These are phyloP conservation scores for Ustilago lituana DNA, from an alignment of 1,284 basidiomycete genomes.

Conservation along the genomic window DNA sequence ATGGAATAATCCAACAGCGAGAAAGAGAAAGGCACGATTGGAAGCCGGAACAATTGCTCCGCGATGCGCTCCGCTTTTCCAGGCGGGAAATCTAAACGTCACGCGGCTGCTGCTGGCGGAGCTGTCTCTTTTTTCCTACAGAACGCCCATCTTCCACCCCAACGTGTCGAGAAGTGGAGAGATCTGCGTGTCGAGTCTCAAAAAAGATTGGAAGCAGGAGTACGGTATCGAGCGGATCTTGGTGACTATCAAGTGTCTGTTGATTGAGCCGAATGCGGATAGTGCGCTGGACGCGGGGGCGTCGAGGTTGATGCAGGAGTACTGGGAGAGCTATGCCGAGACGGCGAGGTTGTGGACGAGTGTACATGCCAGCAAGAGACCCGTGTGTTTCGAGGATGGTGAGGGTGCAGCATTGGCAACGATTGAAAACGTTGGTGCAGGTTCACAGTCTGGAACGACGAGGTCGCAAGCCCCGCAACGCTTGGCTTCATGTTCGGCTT, in stretches of 20 bases:
- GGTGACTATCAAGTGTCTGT: slow-evolving; percentile 83
- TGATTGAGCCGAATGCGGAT: slow-evolving; percentile 95
- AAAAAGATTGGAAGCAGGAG: slow-evolving; percentile 94
- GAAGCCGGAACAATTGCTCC: slow-evolving; percentile 2
- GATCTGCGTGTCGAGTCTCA: slow-evolving; percentile 95
- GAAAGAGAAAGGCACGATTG: neutral
- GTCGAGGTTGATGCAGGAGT: slow-evolving; percentile 86
- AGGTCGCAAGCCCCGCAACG: too few species aligned
- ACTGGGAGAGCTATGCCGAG: slow-evolving; percentile 79
- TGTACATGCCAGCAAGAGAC: slow-evolving; percentile 76
- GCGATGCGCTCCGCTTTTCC: neutral
- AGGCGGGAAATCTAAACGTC: too few species aligned
- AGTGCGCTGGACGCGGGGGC: slow-evolving; percentile 94
- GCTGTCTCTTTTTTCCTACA: too few species aligned
- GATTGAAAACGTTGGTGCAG: too few species aligned
- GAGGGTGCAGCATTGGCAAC: neutral
- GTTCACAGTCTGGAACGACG: too few species aligned
- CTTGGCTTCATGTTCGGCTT: neutral
- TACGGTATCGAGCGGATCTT: slow-evolving; percentile 91
- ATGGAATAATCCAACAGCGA: too few species aligned
- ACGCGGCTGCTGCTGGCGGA: too few species aligned
- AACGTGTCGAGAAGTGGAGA: slow-evolving; percentile 89
- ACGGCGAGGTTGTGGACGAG: slow-evolving; percentile 83
- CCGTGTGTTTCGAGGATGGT: slow-evolving; percentile 9
- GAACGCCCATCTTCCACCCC: slow-evolving; percentile 86